A percentile compares a stretch with the other conserved stretches of the same genome.
phyloP scores from a whole-genome alignment of 2,329 filamentous ascomycete genomes.

The Fusarium denticulatum region DNA sequence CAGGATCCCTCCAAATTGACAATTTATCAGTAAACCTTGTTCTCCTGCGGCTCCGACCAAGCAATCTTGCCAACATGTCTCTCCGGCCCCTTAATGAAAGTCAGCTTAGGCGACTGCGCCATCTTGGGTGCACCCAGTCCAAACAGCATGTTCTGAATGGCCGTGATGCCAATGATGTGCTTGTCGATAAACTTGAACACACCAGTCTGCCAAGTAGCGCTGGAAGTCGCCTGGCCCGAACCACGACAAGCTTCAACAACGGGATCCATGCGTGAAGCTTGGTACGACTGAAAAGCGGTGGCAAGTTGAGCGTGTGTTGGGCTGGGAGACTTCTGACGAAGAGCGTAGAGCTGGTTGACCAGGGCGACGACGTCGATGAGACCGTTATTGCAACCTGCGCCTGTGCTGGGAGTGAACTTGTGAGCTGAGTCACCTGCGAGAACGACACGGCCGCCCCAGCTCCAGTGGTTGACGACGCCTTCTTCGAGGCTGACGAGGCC shows the following conservation, averaged over 20 bases:
- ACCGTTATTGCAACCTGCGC: slow-evolving; percentile 49
- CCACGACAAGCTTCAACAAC: slow-evolving; percentile 13
- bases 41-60: background rate
- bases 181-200: slow-evolving; percentile 29
- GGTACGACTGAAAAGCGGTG: slow-evolving; percentile 21
- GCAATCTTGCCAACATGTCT: background rate
- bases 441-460: slow-evolving; percentile 47
- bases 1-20: background rate
- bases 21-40: background rate
- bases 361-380: slow-evolving; percentile 47
- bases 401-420: slow-evolving; percentile 51
- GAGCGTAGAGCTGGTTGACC: slow-evolving; percentile 41
- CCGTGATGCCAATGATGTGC: slow-evolving; percentile 5
- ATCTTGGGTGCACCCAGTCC: background rate
- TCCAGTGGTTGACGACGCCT: slow-evolving; percentile 50
- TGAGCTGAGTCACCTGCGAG: slow-evolving; percentile 51
- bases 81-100: background rate
- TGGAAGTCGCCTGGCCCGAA: slow-evolving; percentile 8
- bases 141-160: slow-evolving; percentile 19
- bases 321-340: background rate
- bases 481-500: slow-evolving; percentile 51
- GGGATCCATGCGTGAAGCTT: slow-evolving; percentile 14
- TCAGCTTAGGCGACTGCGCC: slow-evolving; percentile 7
- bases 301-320: background rate
- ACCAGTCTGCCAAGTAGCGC: slow-evolving; percentile 24